Evolutionary conservation across 345 rosid species (phyloP), one percentile per base, ranked within the genome.

Genomic region (Firmiana major): DNA sequence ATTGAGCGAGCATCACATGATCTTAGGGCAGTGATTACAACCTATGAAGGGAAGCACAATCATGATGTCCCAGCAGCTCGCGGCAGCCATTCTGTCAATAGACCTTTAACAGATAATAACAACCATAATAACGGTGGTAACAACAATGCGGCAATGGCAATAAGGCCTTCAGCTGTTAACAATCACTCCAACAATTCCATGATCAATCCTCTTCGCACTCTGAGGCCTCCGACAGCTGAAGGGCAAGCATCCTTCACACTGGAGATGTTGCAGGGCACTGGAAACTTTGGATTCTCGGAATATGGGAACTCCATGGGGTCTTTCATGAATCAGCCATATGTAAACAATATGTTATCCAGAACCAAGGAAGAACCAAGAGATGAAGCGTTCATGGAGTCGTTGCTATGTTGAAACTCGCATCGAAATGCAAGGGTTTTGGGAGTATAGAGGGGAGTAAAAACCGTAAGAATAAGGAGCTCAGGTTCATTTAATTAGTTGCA

Each of bases 21-120:
- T 77, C 77, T 83, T 0, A 84, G 93, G 79, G 85, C 97, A 59
- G 98, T 94, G 82, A 91, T 94, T 86, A 94, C 98, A 42, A 94
- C 97, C 79, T 94, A 94, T 9, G 97, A 94, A 55, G 98, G 97
- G 19, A 94, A 94, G 78, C 98, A 94, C 80, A 90, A 90, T 86
- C 98, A 94, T 79, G 93, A 91, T 48, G 92, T 91, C 67, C 98
- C 97, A 0, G 93, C 92, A 0, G 89, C 92, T 80, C 97, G 94
- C 0, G 90, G 90, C 76, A 73, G 79, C 82, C 84, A 83, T 73
- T 79, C 80, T 12, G 71, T 74, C 75, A 80, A 79, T 46, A 82
- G 90, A 79, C 42, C 86, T 60, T 22, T 80, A 78, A 81, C 74
- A 0, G 84, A 75, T 62, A 36, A 36, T 5, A 78, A 74, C 17